Percentiles rank a stretch among this genome's conserved stretches.
Conservation (phyloP, 129 eudicot genomes). For the Chrysanthemum makinoi region DNA sequence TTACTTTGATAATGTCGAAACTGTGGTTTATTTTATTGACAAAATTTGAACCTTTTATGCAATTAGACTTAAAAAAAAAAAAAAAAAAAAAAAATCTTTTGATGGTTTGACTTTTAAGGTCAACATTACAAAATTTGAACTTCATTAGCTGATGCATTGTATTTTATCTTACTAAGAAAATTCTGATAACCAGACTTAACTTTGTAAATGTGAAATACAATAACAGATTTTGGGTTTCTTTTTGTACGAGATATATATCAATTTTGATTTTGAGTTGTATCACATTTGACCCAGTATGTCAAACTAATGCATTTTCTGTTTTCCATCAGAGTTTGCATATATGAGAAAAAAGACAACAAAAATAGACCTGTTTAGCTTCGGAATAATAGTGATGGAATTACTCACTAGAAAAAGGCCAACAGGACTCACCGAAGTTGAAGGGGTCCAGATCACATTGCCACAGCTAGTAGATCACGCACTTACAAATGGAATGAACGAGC, state of each 20-base stretch:
- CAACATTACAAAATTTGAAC: neutral
- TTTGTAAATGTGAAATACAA: neutral
- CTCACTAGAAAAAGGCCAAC: conserved; percentile 75
- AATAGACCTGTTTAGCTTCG: conserved; percentile 91
- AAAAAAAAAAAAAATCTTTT: too few relatives aligned
- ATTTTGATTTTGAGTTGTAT: neutral
- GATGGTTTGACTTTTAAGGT: neutral
- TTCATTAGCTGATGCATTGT: neutral
- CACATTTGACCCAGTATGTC: neutral
- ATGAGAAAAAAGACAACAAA: conserved; percentile 83
- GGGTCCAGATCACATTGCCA: conserved; percentile 60
- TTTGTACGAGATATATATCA: neutral
- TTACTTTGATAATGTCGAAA: neutral
- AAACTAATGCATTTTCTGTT: conserved; percentile 4
- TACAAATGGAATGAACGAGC: conserved; percentile 34
- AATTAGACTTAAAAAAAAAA: too few relatives aligned
- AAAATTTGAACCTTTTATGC: neutral
- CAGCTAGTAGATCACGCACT: conserved; percentile 50
- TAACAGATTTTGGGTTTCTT: neutral
- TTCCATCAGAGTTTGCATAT: conserved; percentile 69
- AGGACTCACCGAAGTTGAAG: conserved; percentile 48
- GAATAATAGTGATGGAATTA: conserved; percentile 76
- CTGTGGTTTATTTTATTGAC: neutral
- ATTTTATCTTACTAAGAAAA: neutral
- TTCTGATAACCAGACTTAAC: neutral